Conservation (phyloP, 1,139 yeast genomes). For the Geotrichum bryndzae region DNA sequence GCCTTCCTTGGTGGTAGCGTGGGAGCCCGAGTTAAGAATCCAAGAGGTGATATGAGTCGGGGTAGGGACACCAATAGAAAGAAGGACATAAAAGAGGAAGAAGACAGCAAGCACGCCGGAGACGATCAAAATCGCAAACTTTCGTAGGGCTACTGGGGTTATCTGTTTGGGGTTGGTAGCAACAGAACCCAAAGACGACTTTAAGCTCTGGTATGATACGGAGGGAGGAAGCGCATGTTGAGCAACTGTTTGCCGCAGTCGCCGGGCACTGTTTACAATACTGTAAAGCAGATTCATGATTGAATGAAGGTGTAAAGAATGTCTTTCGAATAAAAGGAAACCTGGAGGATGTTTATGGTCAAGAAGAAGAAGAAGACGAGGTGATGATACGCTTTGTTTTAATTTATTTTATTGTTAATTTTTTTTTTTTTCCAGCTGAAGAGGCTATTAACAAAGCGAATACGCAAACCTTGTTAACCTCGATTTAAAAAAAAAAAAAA, state of each 20-base stretch:
- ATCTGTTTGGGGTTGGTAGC: background rate
- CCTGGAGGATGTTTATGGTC: background rate
- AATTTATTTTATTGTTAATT: background rate
- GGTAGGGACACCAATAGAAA: background rate
- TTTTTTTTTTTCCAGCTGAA: background rate
- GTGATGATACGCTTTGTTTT: background rate
- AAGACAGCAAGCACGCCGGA: slow-evolving; percentile 3
- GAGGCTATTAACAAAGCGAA: background rate
- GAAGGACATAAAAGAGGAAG: background rate
- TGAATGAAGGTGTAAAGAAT: background rate
- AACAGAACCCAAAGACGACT: background rate
- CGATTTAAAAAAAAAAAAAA: no score
- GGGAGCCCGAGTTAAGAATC: background rate
- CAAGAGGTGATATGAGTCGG: background rate
- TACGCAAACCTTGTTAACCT: background rate
- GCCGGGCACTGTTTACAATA: background rate
- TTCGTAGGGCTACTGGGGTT: background rate
- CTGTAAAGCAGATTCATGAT: background rate
- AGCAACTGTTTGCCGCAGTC: background rate
- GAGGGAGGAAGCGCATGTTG: background rate
- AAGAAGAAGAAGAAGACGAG: background rate
- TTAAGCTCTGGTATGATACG: background rate
- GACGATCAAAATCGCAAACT: background rate
- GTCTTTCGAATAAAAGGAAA: background rate
- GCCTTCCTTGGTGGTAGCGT: background rate